Evolutionary conservation across 805 yeast genomes (phyloP), one percentile per base, ranked within the genome.

Genomic region (Candida parachauliodes): DNA sequence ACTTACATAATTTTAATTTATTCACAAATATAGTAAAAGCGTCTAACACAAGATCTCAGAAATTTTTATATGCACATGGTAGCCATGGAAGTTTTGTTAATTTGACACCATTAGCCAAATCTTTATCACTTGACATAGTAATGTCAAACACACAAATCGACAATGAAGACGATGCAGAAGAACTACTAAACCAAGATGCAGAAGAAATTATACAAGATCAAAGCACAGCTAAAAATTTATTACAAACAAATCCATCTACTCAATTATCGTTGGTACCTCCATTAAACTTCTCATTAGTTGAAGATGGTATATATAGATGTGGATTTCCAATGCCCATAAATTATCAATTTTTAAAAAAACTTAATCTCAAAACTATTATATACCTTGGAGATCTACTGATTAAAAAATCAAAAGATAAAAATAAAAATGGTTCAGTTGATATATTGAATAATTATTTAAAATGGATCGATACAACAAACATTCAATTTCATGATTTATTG

Each of bases 261-360:
- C 36, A 30, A 23, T 21, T 12, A 11, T 32, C 34, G 12, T 32
- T 41, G 9, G 94, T 89, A 1, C 98, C 98, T 4, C 98, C 98
- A 1, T 70, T 93, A 48, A 89, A 88, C 59, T 91, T 91, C 52
- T 77, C 95, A 1, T 76, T 87, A 16, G 96, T 93, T 2, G 96
- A 86, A 42, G 88, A 87, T 40, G 81, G 85, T 5, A 77, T 91
- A 9, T 91, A 89, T 57, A 66, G 98, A 14, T 82, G 94, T 1
- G 98, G 98, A 1, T 95, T 89, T 53, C 98, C 98, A 1, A 85
- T 88, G 68, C 84, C 87, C 0, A 74, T 80, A 45, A 91, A 88
- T 62, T 87, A 79, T 51, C 77, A 82, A n/a, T 93, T 87, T 48
- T 68, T 91, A 16, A 73, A 74, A 47, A 81, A 79, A 20, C 61